phyloP scores from a whole-genome alignment of 768 basidiomycete species.

The Termitomyces sp. region DNA sequence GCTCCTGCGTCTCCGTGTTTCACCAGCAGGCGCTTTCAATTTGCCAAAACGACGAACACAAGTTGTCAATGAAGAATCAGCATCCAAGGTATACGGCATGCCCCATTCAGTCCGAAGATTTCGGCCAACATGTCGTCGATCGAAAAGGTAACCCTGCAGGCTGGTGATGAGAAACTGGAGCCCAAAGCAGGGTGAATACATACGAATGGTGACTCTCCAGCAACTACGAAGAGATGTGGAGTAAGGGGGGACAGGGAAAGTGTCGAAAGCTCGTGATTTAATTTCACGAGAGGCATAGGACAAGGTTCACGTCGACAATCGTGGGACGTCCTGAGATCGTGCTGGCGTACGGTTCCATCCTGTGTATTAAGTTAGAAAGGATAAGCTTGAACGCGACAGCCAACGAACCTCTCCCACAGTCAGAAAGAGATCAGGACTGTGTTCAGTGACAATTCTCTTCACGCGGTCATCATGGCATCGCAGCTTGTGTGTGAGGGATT shows the following conservation, averaged over 20 bases:
- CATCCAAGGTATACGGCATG: slow-evolving; percentile 33
- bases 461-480: slow-evolving; percentile 71
- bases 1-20: slow-evolving; percentile 28
- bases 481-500: slow-evolving; percentile 51
- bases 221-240: slow-evolving; percentile 83
- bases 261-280: slow-evolving; percentile 66
- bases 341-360: slow-evolving; percentile 88
- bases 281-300: slow-evolving; percentile 65
- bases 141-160: slow-evolving; percentile 76
- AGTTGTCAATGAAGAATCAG: slow-evolving; percentile 51
- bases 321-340: slow-evolving; percentile 74
- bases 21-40: slow-evolving; percentile 16
- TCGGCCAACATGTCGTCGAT: slow-evolving; percentile 69
- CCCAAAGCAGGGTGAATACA: slow-evolving; percentile 21
- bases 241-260: slow-evolving; percentile 74
- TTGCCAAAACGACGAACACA: slow-evolving; percentile 83
- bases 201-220: slow-evolving; percentile 76
- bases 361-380: slow-evolving; percentile 21
- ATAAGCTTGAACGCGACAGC: background rate
- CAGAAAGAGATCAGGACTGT: slow-evolving; percentile 72
- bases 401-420: slow-evolving; percentile 71
- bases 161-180: background rate
- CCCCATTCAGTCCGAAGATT: slow-evolving; percentile 71
- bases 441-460: slow-evolving; percentile 78
- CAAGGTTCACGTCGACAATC: slow-evolving; percentile 56